Evolutionary conservation across 164 flowering plant species (phyloP).

Genomic region (Kalanchoe fedtschenkoi): DNA sequence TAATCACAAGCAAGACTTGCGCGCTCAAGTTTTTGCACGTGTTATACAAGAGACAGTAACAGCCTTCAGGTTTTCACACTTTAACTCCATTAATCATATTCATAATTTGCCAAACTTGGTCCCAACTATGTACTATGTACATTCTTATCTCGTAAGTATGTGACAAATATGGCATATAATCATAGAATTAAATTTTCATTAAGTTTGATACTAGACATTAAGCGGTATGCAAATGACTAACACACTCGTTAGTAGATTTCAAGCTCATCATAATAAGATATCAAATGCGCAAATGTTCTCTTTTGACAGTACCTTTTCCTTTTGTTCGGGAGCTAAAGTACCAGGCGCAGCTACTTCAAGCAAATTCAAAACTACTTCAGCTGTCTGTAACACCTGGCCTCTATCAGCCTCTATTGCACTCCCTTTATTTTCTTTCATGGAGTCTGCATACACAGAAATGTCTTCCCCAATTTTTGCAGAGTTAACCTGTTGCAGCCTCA

Average conservation of each 20-base stretch:
- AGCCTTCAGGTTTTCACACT: background rate
- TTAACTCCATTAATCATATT: no score
- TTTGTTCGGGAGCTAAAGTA: constrained; percentile 59
- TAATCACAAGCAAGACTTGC: no score
- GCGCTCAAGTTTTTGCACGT: no score
- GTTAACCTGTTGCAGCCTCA: constrained; percentile 14
- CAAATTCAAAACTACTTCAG: constrained; percentile 79
- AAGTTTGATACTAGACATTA: background rate
- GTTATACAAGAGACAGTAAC: background rate
- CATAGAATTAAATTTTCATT: background rate
- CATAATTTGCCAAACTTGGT: no score
- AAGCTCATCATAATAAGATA: background rate
- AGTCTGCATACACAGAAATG: constrained; percentile 25
- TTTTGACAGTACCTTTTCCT: constrained; percentile 53
- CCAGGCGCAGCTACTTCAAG: constrained; percentile 84
- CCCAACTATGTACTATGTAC: no score
- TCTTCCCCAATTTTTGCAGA: constrained; percentile 16
- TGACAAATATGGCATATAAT: background rate
- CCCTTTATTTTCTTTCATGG: constrained; percentile 18
- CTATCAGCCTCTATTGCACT: constrained; percentile 32
- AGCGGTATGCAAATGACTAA: background rate
- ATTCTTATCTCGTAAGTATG: background rate
- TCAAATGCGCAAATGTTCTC: background rate
- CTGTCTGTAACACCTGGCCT: constrained; percentile 62
- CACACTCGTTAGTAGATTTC: background rate